Conservation (phyloP, 345 rosid species). For the Arabis alpina region DNA sequence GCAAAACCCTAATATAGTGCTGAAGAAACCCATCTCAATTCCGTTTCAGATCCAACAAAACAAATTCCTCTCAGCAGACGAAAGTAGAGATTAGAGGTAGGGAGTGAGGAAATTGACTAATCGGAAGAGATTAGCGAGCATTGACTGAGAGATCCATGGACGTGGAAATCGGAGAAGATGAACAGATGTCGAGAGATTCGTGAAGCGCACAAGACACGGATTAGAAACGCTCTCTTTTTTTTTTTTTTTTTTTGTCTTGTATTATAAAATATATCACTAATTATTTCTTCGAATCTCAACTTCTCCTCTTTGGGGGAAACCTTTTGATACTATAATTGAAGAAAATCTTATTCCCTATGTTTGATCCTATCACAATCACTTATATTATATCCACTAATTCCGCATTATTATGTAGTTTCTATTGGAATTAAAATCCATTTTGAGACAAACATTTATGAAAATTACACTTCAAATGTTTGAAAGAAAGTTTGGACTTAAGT, state of each 20-base stretch:
- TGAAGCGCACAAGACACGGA: conserved; percentile 30
- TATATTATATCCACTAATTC: neutral
- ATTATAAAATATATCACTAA: neutral
- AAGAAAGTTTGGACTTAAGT: too few species aligned
- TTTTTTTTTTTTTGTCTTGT: neutral
- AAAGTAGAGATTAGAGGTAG: neutral
- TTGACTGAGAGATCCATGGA: conserved; percentile 38
- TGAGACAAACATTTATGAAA: too few species aligned
- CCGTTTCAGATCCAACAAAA: conserved; percentile 20
- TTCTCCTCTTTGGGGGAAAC: neutral
- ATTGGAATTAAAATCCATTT: too few species aligned
- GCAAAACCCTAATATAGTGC: conserved; percentile 70
- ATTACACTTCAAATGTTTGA: too few species aligned
- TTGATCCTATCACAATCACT: conserved; percentile 8
- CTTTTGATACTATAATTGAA: neutral
- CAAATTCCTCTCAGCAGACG: too few species aligned
- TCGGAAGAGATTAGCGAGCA: neutral
- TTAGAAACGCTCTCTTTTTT: neutral
- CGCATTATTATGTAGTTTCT: neutral
- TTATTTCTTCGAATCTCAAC: neutral
- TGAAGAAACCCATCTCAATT: conserved; percentile 68
- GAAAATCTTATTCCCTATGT: neutral
- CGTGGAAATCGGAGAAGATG: conserved; percentile 31
- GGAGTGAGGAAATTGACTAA: conserved; percentile 14
- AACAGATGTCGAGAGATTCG: conserved; percentile 40